A percentile compares a stretch with the other conserved stretches of the same genome.
phyloP scores from a whole-genome alignment of 352 stramenopile species.

The Phytopythium chamaehyphon region DNA sequence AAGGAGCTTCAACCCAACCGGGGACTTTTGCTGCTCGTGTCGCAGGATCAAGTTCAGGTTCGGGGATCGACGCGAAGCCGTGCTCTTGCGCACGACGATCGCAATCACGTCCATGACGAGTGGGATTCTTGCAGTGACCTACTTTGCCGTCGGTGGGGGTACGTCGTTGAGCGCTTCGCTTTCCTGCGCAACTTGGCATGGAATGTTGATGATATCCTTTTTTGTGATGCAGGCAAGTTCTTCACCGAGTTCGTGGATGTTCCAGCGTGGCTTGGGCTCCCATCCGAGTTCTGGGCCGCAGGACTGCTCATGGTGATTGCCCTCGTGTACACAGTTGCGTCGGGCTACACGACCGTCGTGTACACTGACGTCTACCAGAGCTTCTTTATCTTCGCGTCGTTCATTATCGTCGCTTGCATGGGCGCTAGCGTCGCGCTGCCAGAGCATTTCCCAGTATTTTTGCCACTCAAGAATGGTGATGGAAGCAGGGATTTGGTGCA shows the following conservation, averaged over 20 bases:
- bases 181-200: neutral
- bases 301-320: conserved; percentile 59
- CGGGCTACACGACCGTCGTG: conserved; percentile 70
- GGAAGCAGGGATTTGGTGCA: conserved; percentile 35
- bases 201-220: neutral
- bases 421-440: conserved; percentile 55
- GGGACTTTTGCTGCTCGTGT: neutral
- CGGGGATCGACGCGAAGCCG: conserved; percentile 39
- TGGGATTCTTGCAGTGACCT: conserved; percentile 62
- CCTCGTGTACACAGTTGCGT: conserved; percentile 68
- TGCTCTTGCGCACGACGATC: conserved; percentile 64
- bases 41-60: conserved; percentile 81
- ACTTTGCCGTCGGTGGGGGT: conserved; percentile 73
- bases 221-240: conserved; percentile 47
- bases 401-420: conserved; percentile 56
- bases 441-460: conserved; percentile 50
- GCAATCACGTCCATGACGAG: conserved; percentile 63
- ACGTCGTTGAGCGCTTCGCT: too few species aligned
- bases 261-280: conserved; percentile 46
- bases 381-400: conserved; percentile 77
- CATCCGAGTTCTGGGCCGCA: conserved; percentile 70
- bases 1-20: too few species aligned
- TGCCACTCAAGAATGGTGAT: conserved; percentile 30
- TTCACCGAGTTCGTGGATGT: conserved; percentile 71
- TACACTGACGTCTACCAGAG: conserved; percentile 85